Conservation (phyloP, 805 yeast genomes). For the Torulaspora maleeae region DNA sequence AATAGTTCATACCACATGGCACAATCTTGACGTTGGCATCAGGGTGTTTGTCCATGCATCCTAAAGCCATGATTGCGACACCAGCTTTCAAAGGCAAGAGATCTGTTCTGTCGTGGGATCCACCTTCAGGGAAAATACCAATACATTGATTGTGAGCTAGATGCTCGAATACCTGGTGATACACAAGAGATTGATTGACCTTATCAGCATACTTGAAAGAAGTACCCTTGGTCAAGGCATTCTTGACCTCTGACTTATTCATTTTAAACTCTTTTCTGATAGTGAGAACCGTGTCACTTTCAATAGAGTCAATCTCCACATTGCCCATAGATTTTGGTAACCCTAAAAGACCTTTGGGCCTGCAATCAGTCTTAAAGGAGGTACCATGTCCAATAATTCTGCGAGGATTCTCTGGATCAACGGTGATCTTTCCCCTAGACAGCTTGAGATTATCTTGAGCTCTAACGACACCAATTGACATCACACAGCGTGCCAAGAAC, state of each 20-base stretch:
- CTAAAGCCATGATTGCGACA: slow-evolving; percentile 96
- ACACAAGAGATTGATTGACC: slow-evolving; percentile 82
- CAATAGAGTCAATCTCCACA: slow-evolving; percentile 60
- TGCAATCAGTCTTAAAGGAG: slow-evolving; percentile 55
- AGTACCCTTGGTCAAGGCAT: slow-evolving; percentile 48
- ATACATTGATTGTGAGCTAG: slow-evolving; percentile 73
- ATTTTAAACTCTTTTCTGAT: slow-evolving; percentile 68
- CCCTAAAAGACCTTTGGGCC: slow-evolving; percentile 62
- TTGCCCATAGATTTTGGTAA: slow-evolving; percentile 76
- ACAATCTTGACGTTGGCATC: slow-evolving; percentile 77
- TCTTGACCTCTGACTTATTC: slow-evolving; percentile 38
- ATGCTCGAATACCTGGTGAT: slow-evolving; percentile 78
- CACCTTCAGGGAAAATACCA: slow-evolving; percentile 98
- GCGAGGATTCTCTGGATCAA: slow-evolving; percentile 52
- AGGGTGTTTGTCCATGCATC: slow-evolving; percentile 79
- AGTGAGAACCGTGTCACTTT: slow-evolving; percentile 64
- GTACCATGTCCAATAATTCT: slow-evolving; percentile 64
- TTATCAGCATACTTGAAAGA: slow-evolving; percentile 69
- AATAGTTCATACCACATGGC: slow-evolving; percentile 96
- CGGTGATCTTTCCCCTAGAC: slow-evolving; percentile 62
- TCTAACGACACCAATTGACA: slow-evolving; percentile 86
- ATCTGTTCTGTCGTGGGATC: slow-evolving; percentile 93
- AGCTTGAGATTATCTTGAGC: slow-evolving; percentile 77
- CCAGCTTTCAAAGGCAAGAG: slow-evolving; percentile 92
- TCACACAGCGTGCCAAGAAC: slow-evolving; percentile 63